Evolutionary conservation across 2,329 filamentous ascomycete species (phyloP), one percentile per base, ranked within the genome.

Genomic region (Xylariaceae sp.): DNA sequence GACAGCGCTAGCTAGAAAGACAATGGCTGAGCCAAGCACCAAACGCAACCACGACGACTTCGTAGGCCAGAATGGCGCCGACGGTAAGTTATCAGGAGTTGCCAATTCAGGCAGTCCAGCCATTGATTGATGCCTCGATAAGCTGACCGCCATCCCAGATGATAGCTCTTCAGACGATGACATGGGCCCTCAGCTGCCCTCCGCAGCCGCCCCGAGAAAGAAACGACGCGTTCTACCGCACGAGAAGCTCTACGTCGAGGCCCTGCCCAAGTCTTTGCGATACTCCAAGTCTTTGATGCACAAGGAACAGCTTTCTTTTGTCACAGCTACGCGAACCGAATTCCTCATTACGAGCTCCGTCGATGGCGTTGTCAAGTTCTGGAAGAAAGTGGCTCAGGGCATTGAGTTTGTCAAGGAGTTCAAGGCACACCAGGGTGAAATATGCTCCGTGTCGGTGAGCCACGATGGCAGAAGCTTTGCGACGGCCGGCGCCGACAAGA

Each of bases 341-440:
- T 99, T 99, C 72, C 80, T 99, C 44, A 94, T 99, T 63, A 99
- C 94, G 1, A 90, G 89, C 62, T 97, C 94, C 0, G 78, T 90
- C 49, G 94, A 99, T 72, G 95, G 95, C n/a, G 88, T 93, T 0
- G 93, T 97, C 67, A 99, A 99, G 75, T 99, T 99, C 74, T 99
- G 94, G 94, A 99, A 99, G 78, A 99, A 99, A 77, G 84, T 89
- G 64, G 87, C 85, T 1, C 87, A 90, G 39, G 90, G 90, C 0
- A 89, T 99, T 60, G 95, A 99, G 76, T 99, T 99, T 71, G 93
- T 97, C 56, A 99, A 99, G 76, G 92, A 99, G 76, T 99, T 96
- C 77, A 88, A 87, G 71, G 92, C 94, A 6, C 95, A 99, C 75
- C 81, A 83, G 59, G 90, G 90, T 55, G 90, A 95, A 71, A 90